phyloP scores from a whole-genome alignment of 352 stramenopile species.

The Pythium sukuiense region DNA sequence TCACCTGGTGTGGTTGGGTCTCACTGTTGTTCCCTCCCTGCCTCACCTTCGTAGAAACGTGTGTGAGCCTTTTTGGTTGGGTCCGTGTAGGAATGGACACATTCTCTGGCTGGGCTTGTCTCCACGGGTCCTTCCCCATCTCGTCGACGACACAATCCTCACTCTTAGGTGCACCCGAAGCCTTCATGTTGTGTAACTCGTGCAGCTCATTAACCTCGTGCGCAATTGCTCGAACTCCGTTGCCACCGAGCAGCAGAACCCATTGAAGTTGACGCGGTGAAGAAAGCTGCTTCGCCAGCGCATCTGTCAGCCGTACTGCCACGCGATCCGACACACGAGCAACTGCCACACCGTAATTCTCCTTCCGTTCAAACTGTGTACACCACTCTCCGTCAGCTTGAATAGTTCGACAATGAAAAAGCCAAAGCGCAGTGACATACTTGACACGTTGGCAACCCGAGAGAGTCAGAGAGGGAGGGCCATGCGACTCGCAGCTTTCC shows the following conservation, averaged over 20 bases:
- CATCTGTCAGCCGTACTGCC: not conserved
- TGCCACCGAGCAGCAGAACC: not conserved
- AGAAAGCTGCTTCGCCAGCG: not conserved
- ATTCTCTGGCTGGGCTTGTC: not conserved
- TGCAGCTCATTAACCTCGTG: not conserved
- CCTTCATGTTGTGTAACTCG: not conserved
- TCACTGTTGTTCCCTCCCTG: not conserved
- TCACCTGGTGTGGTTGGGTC: not conserved
- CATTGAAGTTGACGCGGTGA: not conserved
- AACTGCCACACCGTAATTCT: not conserved
- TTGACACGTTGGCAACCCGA: not conserved
- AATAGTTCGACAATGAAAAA: not conserved
- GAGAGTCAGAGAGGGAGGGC: conserved; percentile 15
- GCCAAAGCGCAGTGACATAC: not conserved
- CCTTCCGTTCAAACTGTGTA: not conserved
- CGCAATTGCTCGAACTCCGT: not conserved
- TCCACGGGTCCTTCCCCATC: not conserved
- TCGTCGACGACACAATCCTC: not conserved
- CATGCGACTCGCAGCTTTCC: conserved; percentile 1
- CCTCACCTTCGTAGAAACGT: not conserved
- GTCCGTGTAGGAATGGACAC: not conserved
- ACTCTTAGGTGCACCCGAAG: not conserved
- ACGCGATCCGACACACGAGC: not conserved
- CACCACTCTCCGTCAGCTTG: too few species aligned
- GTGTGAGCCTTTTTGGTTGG: not conserved